Conservation (phyloP, 805 yeast species). For the Yarrowia deformans region DNA sequence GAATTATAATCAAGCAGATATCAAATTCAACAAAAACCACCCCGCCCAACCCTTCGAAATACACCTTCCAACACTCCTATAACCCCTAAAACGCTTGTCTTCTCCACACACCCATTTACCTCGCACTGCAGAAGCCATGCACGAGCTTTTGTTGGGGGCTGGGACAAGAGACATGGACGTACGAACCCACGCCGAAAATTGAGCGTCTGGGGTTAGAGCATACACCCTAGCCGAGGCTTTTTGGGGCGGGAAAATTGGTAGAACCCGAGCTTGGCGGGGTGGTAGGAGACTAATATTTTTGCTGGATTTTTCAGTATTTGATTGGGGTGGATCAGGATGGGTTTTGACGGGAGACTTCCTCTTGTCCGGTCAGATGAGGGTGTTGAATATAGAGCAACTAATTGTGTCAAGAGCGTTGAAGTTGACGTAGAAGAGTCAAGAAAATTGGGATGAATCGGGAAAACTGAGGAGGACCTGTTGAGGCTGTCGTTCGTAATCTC, state of each 20-base stretch:
- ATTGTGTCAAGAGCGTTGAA: too few species aligned
- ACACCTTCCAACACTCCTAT: background rate
- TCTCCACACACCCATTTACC: conserved; percentile 25
- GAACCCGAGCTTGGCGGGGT: background rate
- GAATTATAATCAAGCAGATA: too few species aligned
- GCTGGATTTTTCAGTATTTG: background rate
- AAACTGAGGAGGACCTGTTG: too few species aligned
- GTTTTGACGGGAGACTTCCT: too few species aligned
- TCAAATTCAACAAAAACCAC: too few species aligned
- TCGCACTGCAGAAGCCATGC: conserved; percentile 18
- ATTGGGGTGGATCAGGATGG: background rate
- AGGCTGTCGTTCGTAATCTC: too few species aligned
- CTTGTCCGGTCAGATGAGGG: too few species aligned
- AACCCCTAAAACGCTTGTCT: background rate
- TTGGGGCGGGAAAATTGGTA: background rate
- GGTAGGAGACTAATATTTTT: background rate
- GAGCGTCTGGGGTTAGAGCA: background rate
- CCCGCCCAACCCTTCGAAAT: background rate
- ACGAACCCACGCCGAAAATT: conserved; percentile 1
- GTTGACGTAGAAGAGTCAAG: too few species aligned
- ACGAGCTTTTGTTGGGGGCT: conserved; percentile 29
- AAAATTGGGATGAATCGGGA: background rate
- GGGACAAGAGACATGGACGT: background rate
- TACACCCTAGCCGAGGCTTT: background rate
- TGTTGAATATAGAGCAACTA: too few species aligned